Percentiles rank a stretch among this genome's conserved stretches.
Conservation (phyloP, 768 basidiomycete species). For the Lentinula detonsa region DNA sequence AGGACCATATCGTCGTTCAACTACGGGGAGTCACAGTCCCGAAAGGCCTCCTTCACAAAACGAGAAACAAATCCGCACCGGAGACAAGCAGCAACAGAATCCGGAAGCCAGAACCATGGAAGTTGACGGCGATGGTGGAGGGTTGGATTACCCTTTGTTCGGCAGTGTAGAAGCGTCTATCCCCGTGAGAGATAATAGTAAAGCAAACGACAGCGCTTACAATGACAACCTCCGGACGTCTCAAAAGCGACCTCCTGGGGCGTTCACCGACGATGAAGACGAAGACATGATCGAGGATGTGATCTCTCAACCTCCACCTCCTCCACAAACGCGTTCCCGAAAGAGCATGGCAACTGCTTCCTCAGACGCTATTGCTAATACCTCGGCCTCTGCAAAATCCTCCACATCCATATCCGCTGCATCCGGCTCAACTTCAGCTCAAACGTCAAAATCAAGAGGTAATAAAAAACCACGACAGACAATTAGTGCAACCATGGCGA, state of each 20-base stretch:
- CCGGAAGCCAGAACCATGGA: not conserved
- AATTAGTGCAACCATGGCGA: not conserved
- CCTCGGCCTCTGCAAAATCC: not conserved
- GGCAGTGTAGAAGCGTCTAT: not conserved
- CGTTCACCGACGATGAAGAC: constrained; percentile 1
- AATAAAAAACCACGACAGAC: constrained; percentile 1
- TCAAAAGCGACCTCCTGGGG: constrained; percentile 1
- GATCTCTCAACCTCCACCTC: not conserved
- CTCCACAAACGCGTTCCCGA: not conserved
- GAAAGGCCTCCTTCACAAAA: not conserved
- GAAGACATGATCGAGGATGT: not conserved
- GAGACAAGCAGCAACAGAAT: not conserved
- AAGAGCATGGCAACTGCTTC: not conserved
- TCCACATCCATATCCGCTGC: not conserved
- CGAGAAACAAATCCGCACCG: not conserved
- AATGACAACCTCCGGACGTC: not conserved
- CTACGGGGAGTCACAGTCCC: not conserved
- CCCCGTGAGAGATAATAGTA: not conserved
- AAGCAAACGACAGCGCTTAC: not conserved
- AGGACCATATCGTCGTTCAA: not conserved
- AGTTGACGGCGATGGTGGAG: not conserved
- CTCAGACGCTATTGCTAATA: not conserved
- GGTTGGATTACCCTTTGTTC: constrained; percentile 1
- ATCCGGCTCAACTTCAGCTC: not conserved
- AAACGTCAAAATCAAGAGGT: not conserved